Evolutionary conservation across 345 rosid genomes (phyloP), one percentile per base, ranked within the genome.

Genomic region (Nasturtium officinale): DNA sequence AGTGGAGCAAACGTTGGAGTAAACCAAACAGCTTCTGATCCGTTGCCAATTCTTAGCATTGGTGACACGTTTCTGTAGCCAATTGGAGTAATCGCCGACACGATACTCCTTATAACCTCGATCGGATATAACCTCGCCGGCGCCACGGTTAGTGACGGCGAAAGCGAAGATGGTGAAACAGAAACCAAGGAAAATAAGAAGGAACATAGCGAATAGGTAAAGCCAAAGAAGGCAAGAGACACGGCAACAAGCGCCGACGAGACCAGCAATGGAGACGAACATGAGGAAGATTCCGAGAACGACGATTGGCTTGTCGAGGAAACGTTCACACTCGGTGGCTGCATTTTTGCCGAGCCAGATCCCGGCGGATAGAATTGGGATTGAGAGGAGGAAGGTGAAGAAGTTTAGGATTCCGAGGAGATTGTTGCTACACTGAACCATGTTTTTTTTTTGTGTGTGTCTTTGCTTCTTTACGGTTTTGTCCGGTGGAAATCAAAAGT

Each of bases 101-200:
- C 79, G 81, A 65, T 92, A 93, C 86, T 93, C 98, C 67, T 86
- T 90, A 9, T 93, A 93, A n/a, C 98, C 98, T 45, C 32, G 84
- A 0, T 51, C 87, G 0, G 90, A 81, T 29, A 94, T 0, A 5
- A 42, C 91, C 60, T 83, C 55, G 2, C 98, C 98, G 35, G 98
- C 96, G 7, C 98, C 98, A 17, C 87, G 88, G 75, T 91, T 91
- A n/a, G 98, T 94, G 72, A 91, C 97, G 5, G 82, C 91, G 77
- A 94, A 94, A 3, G 97, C 90, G 74, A 94, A 85, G 78, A 91
- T 85, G 5, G 98, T 91, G 89, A 94, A 88, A 51, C 84, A 82
- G 82, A 94, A 81, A 23, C 90, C 85, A 30, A 89, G 30, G 52
- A 94, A 77, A 11, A 91, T 94, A 68, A 94, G 85, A 59, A 94